Evolutionary conservation across 495 filamentous ascomycete genomes (phyloP).

Genomic region (Cercophora scortea): DNA sequence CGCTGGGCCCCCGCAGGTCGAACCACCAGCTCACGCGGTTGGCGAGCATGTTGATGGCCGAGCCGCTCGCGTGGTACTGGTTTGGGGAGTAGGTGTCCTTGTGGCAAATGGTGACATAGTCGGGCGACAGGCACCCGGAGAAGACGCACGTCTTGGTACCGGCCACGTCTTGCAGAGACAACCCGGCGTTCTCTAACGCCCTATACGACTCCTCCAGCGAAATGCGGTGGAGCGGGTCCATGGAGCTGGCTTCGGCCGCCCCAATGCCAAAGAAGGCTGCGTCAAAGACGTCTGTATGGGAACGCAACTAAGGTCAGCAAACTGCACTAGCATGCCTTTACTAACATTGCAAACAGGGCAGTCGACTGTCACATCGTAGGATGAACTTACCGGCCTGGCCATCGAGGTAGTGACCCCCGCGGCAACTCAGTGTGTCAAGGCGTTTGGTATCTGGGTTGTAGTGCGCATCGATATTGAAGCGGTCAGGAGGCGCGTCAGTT

Average conservation of each 20-base stretch:
- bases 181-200: slow-evolving; percentile 66
- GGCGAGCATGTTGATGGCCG: slow-evolving; percentile 21
- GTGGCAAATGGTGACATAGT: slow-evolving; percentile 18
- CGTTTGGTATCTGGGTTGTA: slow-evolving; percentile 38
- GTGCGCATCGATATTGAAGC: slow-evolving; percentile 52
- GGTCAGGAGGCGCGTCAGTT: slow-evolving; percentile 37
- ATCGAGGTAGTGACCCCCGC: slow-evolving; percentile 59
- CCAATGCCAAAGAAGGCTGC: slow-evolving; percentile 50
- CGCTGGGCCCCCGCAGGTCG: slow-evolving; percentile 32
- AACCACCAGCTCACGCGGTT: slow-evolving; percentile 45
- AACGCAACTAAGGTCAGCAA: slow-evolving; percentile 10
- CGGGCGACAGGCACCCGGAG: slow-evolving; percentile 22
- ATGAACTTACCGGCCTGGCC: slow-evolving; percentile 15
- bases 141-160: slow-evolving; percentile 21
- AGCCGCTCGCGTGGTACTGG: slow-evolving; percentile 41
- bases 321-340: too few relatives aligned
- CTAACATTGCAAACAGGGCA: too few relatives aligned
- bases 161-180: slow-evolving; percentile 56
- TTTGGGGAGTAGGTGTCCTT: slow-evolving; percentile 18
- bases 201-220: slow-evolving; percentile 71
- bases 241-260: slow-evolving; percentile 46
- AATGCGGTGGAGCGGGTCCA: slow-evolving; percentile 68
- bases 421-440: slow-evolving; percentile 26
- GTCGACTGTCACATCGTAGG: neutral
- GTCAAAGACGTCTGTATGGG: slow-evolving; percentile 42